Conservation (phyloP, 768 basidiomycete species). For the Termitomyces sp. region DNA sequence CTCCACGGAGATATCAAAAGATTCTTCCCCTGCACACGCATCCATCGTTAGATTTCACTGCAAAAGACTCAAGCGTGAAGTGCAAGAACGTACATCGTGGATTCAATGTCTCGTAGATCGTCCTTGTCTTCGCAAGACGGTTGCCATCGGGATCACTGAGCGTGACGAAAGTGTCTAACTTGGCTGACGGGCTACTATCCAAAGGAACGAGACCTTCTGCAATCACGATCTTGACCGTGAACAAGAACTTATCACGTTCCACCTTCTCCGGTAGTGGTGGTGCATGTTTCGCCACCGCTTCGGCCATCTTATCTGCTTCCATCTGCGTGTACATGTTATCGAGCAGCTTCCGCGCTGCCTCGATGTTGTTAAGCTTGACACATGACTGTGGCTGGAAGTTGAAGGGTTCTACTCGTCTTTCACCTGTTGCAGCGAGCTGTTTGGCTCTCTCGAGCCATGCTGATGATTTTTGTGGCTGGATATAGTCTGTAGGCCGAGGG, state of each 20-base stretch:
- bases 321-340: conserved; percentile 94
- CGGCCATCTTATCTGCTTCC: conserved; percentile 81
- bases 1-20: conserved; percentile 91
- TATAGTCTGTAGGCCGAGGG: conserved; percentile 70
- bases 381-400: conserved; percentile 92
- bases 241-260: conserved; percentile 69
- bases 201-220: conserved; percentile 83
- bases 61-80: neutral
- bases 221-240: conserved; percentile 89
- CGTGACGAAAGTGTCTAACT: conserved; percentile 88
- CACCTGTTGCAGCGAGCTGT: conserved; percentile 67
- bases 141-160: conserved; percentile 90
- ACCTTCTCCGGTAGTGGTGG: conserved; percentile 73
- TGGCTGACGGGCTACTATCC: conserved; percentile 74
- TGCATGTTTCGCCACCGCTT: conserved; percentile 46
- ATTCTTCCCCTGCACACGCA: conserved; percentile 79
- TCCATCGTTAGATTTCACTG: conserved; percentile 6
- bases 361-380: conserved; percentile 97
- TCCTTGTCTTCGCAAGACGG: conserved; percentile 89
- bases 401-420: conserved; percentile 93
- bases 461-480: conserved; percentile 81
- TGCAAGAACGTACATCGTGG: conserved; percentile 72
- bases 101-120: conserved; percentile 84
- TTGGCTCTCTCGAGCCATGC: conserved; percentile 87
- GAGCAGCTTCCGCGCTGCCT: conserved; percentile 82